Evolutionary conservation across 768 basidiomycete genomes (phyloP).

Genomic region (Hemileccinum impolitum): DNA sequence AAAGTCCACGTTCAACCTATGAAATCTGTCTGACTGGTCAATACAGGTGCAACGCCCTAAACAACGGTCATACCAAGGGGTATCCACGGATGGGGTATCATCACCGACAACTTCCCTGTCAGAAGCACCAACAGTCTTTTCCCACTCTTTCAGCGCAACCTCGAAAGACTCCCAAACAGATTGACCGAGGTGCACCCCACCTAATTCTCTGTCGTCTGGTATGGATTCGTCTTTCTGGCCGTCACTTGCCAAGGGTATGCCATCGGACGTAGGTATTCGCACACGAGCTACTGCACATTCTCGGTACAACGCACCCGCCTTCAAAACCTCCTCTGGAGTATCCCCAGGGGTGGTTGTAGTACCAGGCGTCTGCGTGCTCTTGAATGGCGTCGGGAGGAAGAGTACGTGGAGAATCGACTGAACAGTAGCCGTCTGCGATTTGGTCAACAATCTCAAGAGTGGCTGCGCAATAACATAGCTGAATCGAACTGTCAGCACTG

Average conservation of each 20-base stretch:
- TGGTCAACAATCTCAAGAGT: constrained; percentile 63
- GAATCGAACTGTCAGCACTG: constrained; percentile 2
- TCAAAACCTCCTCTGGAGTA: constrained; percentile 59
- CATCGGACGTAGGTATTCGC: constrained; percentile 31
- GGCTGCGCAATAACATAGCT: constrained; percentile 72
- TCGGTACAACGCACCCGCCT: constrained; percentile 73
- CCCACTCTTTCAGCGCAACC: constrained; percentile 63
- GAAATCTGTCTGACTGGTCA: constrained; percentile 5
- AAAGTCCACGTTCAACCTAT: not conserved
- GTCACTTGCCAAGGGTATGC: constrained; percentile 17
- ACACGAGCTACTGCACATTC: constrained; percentile 67
- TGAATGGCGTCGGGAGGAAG: constrained; percentile 79
- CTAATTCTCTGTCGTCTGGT: constrained; percentile 65
- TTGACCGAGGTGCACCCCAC: constrained; percentile 65
- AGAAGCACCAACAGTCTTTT: constrained; percentile 32
- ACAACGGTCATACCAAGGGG: not conserved
- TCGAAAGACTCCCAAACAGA: constrained; percentile 79
- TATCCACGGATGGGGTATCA: constrained; percentile 26
- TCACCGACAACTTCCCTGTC: constrained; percentile 19
- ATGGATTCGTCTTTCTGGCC: constrained; percentile 36
- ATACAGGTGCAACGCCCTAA: not conserved
- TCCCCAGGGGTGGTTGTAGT: constrained; percentile 6
- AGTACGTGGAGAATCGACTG: constrained; percentile 80
- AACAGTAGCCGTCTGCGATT: constrained; percentile 59
- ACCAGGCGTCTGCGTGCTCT: constrained; percentile 37